Conservation (phyloP, 2,329 filamentous ascomycete genomes). For the Fusarium sp. region DNA sequence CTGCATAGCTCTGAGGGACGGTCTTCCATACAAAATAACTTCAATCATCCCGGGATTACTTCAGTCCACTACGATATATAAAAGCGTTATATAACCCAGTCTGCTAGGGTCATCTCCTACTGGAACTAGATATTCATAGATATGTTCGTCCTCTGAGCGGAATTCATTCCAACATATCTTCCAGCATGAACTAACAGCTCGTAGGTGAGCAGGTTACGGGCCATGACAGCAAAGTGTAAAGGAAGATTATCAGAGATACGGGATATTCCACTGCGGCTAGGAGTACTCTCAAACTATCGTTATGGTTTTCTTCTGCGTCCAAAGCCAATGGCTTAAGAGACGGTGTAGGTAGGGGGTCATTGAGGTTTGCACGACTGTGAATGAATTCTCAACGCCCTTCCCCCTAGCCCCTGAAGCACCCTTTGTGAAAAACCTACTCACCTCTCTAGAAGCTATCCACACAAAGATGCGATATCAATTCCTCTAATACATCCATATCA, state of each 20-base stretch:
- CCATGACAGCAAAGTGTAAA: slow-evolving; percentile 24
- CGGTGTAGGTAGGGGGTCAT: slow-evolving; percentile 18
- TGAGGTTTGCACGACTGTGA: slow-evolving; percentile 21
- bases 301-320: slow-evolving; percentile 17
- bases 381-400: slow-evolving; percentile 29
- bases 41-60: slow-evolving; percentile 21
- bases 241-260: slow-evolving; percentile 7
- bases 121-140: slow-evolving; percentile 27
- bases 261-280: slow-evolving; percentile 21
- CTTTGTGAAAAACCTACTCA: slow-evolving; percentile 30
- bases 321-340: slow-evolving; percentile 30
- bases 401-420: slow-evolving; percentile 25
- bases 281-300: slow-evolving; percentile 18
- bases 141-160: slow-evolving; percentile 5
- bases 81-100: slow-evolving; percentile 21
- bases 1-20: slow-evolving; percentile 14
- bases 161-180: slow-evolving; percentile 22
- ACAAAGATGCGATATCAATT: slow-evolving; percentile 22
- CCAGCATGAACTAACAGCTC: slow-evolving; percentile 23
- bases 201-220: slow-evolving; percentile 21
- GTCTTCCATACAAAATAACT: slow-evolving; percentile 15
- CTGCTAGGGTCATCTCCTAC: slow-evolving; percentile 27
- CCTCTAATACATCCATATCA: slow-evolving; percentile 21
- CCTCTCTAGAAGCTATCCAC: slow-evolving; percentile 24
- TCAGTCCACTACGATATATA: slow-evolving; percentile 28